Evolutionary conservation across 2,329 filamentous ascomycete genomes (phyloP), one percentile per base, ranked within the genome.

Genomic region (Pyrenophora tritici-repentis): DNA sequence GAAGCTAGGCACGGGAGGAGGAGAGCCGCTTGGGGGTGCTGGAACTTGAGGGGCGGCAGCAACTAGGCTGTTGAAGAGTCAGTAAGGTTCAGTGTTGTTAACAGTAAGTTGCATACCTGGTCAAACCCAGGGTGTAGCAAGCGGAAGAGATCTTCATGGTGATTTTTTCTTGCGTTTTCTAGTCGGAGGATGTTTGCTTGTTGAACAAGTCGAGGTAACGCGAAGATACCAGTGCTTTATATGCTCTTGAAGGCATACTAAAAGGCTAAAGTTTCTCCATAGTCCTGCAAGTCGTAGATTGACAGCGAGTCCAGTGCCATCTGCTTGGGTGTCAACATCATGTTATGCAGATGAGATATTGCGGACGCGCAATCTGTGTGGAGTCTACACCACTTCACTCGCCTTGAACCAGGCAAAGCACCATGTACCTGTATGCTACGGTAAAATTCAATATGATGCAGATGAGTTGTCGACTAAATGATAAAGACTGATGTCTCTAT

Each of bases 111-210:
- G 13, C 26, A 47, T 52, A 65, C 62, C 61, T 61, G 53, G 50
- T 53, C 31, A 63, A 43, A 41, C 61, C 61, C 29, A 65, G 45
- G 16, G 53, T 18, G 50, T 54, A 55, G 33, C 65, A 34, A 42
- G 62, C 42, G 38, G 61, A 58, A 26, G 56, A 55, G 55, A 69
- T 42, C 61, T 67, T 69, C 65, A 69, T 68, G 24, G 38, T 65
- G 58, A 31, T 33, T 22, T 39, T 10, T 55, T 22, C 40, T 7
- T 53, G 39, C 34, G 6, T 33, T 8, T 5, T 43, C 33, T 41
- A 34, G 24, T 43, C 40, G 42, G 33, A 29, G 7, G 13, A 9
- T 29, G 26, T 29, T 8, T 29, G 26, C 10, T 4, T 29, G 26
- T 12, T 29, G 8, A 9, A 29, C 26, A 43, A 29, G 50, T 37